These are phyloP conservation scores for Kentomonas sorsogonicus DNA, from an alignment of 208 protist species.

Conservation along the genomic window DNA sequence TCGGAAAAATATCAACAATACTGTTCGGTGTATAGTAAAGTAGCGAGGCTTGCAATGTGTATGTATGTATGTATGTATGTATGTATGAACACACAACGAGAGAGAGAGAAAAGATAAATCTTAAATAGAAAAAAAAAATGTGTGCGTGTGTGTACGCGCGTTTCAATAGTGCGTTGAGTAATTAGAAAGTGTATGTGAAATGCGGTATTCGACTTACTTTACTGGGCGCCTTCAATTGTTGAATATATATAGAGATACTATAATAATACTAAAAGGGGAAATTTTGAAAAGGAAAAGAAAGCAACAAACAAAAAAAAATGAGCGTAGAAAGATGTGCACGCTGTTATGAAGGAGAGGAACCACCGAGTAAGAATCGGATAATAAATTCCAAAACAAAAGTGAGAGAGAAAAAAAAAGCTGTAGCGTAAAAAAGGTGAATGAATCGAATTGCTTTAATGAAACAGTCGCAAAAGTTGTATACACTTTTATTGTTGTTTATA, in stretches of 20 bases:
- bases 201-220: too few relatives aligned
- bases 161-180: neutral
- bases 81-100: neutral
- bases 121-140: neutral
- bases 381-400: neutral
- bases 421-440: conserved; percentile 1
- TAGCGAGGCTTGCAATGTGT: neutral
- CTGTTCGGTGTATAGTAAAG: neutral
- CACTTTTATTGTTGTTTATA: too few relatives aligned
- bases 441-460: conserved; percentile 1
- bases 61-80: neutral
- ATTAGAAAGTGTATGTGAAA: too few relatives aligned
- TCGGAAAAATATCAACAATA: neutral
- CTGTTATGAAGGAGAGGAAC: neutral
- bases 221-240: too few relatives aligned
- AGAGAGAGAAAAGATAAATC: conserved; percentile 3
- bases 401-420: neutral
- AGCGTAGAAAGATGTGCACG: too few relatives aligned
- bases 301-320: too few relatives aligned
- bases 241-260: too few relatives aligned
- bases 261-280: too few relatives aligned
- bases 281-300: too few relatives aligned
- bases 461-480: neutral
- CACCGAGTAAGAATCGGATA: neutral
- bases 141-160: neutral